Base-by-base conservation (phyloP, 2,329 filamentous ascomycete genomes). In the Neopestalotiopsis clavispora region DNA sequence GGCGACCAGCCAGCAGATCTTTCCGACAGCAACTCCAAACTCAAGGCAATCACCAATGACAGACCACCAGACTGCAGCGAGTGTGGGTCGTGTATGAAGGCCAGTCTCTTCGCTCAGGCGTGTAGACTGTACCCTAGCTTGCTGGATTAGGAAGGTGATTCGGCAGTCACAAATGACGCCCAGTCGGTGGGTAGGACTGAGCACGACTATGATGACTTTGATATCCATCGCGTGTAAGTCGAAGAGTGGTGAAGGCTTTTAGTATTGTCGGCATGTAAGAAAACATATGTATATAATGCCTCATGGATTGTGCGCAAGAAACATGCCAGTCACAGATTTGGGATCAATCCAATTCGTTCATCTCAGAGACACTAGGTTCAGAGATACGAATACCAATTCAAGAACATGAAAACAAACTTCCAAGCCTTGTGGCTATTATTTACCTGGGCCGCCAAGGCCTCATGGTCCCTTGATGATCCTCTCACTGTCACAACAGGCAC, bases 401-500 rank as follows among this genome's bases (percentile, higher is more conserved):
- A 10, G 20, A 14, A 23, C 59, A 62, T 62, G 59, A 62, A 34
- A 40, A 10, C 59, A 34, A 62, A 34, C 30, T 23, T 20, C 20
- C n/a, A 20, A 28, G 52, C 45, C 14, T 38, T 57, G 9, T 66
- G 64, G 64, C 28, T 34, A 14, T 32, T 28, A 9, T 28, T 66
- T 13, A 23, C 34, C 6, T n/a, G 49, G 17, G 1, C n/a, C 32
- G 45, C 49, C 42, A 38, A 45, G 34, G 42, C 32, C 28, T 20
- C 20, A 3, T 30, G 23, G 32, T 28, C 65, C 32, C 32, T 52
- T 20, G 45, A 30, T 2, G 49, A 67, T 20, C 17, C 20, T 45
- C 65, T 67, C 2, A 67, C 65, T 12, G 65, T 67, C 5, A 59
- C 52, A 30, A 45, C 65, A 20, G 20, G 17, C 23, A 67, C 65